Evolutionary conservation across 257 asterid genomes (phyloP), one percentile per base, ranked within the genome.

Genomic region (Lycium ferocissimum): DNA sequence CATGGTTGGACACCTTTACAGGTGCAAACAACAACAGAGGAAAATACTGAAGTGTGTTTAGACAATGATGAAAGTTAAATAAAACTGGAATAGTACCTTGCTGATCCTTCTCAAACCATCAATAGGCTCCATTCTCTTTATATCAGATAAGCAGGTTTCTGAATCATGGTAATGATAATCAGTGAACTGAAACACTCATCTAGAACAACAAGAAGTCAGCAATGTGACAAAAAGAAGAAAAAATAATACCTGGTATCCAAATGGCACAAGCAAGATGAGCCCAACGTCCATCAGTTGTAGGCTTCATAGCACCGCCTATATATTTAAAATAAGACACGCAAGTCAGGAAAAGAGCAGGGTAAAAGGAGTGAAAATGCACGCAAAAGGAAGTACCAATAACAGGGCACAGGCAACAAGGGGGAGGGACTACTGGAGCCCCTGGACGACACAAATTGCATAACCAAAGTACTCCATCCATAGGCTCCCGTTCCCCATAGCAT

Each of bases 221-320:
- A 53, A 78, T 78, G 66, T 33, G 49, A 78, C 73, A 70, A 85
- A 26, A 20, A 14, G 26, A 35, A 4, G 40, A 38, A 53, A 84
- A 59, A 79, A 83, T 45, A 54, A 73, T 84, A 97, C 98, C 99
- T 91, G 99, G 99, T 89, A 97, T 95, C 99, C 99, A 97, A 86
- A 97, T 95, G 87, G 99, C 99, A 86, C 99, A 97, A 86, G 99
- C 96, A 90, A 97, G 97, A 92, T 97, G 99, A 88, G 99, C 98
- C 99, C 98, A 97, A 43, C 98, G 96, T 54, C 98, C 99, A 90
- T 97, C 98, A 22, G 97, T 94, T 65, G 99, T 97, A 79, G 98
- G 97, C 94, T 97, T 97, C 99, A 97, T 95, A 83, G 98, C 99
- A 85, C 99, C 98, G 49, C 99, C 99, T 97, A 88, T 47, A 81